A percentile compares a stretch with the other conserved stretches of the same genome.
phyloP scores from a whole-genome alignment of 2,329 filamentous ascomycete genomes.

The Graphium sp. region DNA sequence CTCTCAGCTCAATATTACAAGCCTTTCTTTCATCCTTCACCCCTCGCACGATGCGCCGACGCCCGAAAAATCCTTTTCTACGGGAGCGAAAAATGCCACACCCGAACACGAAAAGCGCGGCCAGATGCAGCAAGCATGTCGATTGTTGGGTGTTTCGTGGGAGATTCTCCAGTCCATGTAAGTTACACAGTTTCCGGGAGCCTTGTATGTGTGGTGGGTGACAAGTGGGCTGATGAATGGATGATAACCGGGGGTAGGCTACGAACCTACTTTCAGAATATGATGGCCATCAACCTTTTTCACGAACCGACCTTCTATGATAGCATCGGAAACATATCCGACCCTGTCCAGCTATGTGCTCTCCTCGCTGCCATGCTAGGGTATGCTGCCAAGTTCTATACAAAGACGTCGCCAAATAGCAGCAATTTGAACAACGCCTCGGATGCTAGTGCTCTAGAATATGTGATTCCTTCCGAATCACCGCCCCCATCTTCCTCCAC shows the following conservation, averaged over 20 bases:
- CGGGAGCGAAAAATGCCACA: background rate
- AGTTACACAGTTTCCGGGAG: background rate
- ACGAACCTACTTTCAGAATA: constrained; percentile 12
- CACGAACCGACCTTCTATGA: constrained; percentile 11
- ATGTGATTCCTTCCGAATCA: background rate
- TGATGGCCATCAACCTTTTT: constrained; percentile 14
- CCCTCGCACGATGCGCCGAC: constrained; percentile 9
- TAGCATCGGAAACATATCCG: constrained; percentile 9
- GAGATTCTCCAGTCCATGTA: constrained; percentile 1
- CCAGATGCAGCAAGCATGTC: constrained; percentile 1
- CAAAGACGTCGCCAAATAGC: too few relatives aligned
- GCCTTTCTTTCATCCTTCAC: constrained; percentile 11
- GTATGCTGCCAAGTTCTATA: constrained; percentile 10
- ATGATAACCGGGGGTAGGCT: too few relatives aligned
- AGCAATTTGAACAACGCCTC: constrained; percentile 4
- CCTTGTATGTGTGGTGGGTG: background rate
- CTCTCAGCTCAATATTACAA: constrained; percentile 3
- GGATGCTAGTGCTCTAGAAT: too few relatives aligned
- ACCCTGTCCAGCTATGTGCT: constrained; percentile 8
- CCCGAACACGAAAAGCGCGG: background rate
- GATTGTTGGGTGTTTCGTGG: background rate
- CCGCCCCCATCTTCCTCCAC: too few relatives aligned
- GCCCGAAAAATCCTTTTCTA: constrained; percentile 3
- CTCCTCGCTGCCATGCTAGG: constrained; percentile 15
- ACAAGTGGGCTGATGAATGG: too few relatives aligned